Conservation (phyloP, 805 yeast genomes). For the Saturnispora serradocipensis region DNA sequence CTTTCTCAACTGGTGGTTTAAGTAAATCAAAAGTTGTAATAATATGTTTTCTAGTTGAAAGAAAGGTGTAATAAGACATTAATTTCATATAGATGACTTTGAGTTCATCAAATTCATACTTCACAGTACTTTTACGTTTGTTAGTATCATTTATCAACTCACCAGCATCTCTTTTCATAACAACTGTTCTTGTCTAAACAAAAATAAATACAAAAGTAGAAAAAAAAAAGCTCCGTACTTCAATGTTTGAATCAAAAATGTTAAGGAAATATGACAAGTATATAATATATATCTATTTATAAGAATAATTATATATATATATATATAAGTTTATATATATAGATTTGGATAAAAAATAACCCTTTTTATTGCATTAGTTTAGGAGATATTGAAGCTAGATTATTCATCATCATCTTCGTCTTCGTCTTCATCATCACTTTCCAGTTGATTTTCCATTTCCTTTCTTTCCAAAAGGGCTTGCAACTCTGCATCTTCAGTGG, state of each 20-base stretch:
- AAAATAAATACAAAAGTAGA: neutral
- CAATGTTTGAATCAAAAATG: neutral
- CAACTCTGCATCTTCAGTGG: constrained; percentile 95
- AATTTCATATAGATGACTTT: constrained; percentile 41
- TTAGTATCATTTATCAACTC: neutral
- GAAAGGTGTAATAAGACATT: constrained; percentile 54
- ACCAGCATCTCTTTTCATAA: neutral
- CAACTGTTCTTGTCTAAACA: neutral
- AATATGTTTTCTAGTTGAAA: constrained; percentile 51
- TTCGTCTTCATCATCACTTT: constrained; percentile 58
- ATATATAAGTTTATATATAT: neutral
- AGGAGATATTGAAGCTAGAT: neutral
- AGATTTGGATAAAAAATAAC: neutral
- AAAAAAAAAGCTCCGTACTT: neutral
- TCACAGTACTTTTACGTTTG: neutral
- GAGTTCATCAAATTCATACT: constrained; percentile 29
- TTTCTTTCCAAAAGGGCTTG: constrained; percentile 91
- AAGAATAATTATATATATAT: neutral
- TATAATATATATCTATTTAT: neutral
- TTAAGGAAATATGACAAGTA: neutral
- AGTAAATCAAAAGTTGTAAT: constrained; percentile 48
- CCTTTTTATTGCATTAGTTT: neutral
- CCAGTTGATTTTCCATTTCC: constrained; percentile 80
- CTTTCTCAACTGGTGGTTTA: constrained; percentile 42
- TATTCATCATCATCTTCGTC: constrained; percentile 18